Evolutionary conservation across 2,329 filamentous ascomycete genomes (phyloP), one percentile per base, ranked within the genome.

Genomic region (Xylaria sp.): DNA sequence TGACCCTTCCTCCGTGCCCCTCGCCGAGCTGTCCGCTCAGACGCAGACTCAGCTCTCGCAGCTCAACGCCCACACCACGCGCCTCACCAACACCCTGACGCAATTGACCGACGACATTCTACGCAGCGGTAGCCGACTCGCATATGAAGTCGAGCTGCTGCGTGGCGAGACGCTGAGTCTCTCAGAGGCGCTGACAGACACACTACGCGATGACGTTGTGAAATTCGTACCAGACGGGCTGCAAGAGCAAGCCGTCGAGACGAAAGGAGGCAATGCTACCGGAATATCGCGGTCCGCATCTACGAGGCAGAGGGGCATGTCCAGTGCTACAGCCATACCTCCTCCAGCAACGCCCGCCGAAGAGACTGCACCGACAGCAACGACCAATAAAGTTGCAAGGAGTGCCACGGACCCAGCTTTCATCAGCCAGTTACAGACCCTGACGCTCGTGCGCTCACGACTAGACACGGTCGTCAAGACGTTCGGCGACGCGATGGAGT

Each of bases 401-500:
- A 58, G 56, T 57, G 5, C 72, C 74, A 55, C 70, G 69, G 73
- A 81, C 37, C 92, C 91, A 1, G 83, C 85, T 39, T 93, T 91
- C 80, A 91, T 98, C 72, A 87, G 87, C 61, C 91, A 94, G 73
- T 86, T 99, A 65, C 92, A 93, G 74, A 97, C 92, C 15, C 85
- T 99, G 46, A 93, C 92, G 3, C 87, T 92, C 51, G 94, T 98
- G 34, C 92, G 94, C 60, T 83, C 89, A 1, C 91, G 94, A n/a
- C 87, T 99, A 18, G 94, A 98, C 73, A 88, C 90, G 1, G 94
- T 98, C 28, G 94, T 98, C 76, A 92, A 93, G 79, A 92, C 91
- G 0, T 99, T 99, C 79, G 95, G 94, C 50, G 92, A 97, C 75
- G 95, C 96, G 39, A 97, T 98, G 93, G 92, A 97, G 75, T 98